phyloP scores from a whole-genome alignment of 2,329 filamentous ascomycete species.

The Pyrenochaeta sp. region DNA sequence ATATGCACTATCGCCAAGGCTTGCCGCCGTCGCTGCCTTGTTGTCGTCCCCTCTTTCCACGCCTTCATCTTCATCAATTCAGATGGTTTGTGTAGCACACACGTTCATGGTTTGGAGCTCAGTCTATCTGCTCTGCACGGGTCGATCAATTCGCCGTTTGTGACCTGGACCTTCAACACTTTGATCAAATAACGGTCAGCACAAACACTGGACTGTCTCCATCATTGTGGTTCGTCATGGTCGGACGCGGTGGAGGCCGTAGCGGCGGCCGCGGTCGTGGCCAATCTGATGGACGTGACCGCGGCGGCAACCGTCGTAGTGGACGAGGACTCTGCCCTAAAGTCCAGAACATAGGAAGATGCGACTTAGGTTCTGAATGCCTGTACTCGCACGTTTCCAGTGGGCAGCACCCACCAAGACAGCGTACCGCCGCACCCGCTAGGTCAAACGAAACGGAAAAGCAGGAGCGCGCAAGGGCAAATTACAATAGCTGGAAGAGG shows the following conservation, averaged over 20 bases:
- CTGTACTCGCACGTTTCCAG: not conserved
- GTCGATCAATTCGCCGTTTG: too few species aligned
- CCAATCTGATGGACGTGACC: not conserved
- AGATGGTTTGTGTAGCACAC: not conserved
- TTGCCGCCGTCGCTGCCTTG: too few species aligned
- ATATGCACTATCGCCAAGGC: too few species aligned
- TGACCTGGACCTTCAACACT: not conserved
- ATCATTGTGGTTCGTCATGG: not conserved
- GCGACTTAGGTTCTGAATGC: not conserved
- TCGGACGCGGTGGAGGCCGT: not conserved
- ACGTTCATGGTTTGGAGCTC: not conserved
- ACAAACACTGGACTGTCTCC: not conserved
- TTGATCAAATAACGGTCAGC: not conserved
- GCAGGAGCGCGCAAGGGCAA: conserved; percentile 28
- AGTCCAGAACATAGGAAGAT: conserved; percentile 1
- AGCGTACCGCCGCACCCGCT: not conserved
- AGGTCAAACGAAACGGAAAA: conserved; percentile 26
- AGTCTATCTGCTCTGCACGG: too few species aligned
- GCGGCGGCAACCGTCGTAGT: not conserved
- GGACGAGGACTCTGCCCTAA: conserved; percentile 3
- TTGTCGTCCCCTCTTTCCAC: not conserved
- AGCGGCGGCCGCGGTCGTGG: not conserved
- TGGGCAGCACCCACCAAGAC: not conserved
- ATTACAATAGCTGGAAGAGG: conserved; percentile 41
- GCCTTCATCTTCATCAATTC: not conserved